phyloP scores from a whole-genome alignment of 192 early-diverging fungal species.

The Coemansia sp. region DNA sequence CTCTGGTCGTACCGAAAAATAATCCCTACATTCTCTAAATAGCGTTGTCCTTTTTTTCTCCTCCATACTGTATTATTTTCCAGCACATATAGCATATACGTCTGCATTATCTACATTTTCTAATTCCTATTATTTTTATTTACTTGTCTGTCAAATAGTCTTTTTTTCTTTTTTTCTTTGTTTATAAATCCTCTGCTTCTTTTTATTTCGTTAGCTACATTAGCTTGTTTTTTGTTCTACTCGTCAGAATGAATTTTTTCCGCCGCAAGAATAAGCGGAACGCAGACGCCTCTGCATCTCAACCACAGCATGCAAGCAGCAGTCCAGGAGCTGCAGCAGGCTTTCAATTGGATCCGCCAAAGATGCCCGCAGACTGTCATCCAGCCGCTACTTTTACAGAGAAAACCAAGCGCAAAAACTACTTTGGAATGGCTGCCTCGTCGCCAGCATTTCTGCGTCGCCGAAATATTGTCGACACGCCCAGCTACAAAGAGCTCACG shows the following conservation, averaged over 20 bases:
- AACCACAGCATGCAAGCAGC: neutral
- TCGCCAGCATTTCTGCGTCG: slow-evolving; percentile 14
- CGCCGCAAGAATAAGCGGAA: slow-evolving; percentile 25
- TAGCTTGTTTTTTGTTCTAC: neutral
- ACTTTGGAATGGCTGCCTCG: slow-evolving; percentile 32
- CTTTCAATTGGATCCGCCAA: neutral
- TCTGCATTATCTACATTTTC: neutral
- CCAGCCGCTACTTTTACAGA: neutral
- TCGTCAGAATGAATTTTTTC: slow-evolving; percentile 42
- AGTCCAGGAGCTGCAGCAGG: slow-evolving; percentile 2
- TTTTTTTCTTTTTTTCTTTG: neutral
- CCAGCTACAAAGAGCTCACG: neutral
- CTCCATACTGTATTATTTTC: slow-evolving; percentile 1
- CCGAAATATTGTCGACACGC: slow-evolving; percentile 14
- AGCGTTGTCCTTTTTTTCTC: slow-evolving; percentile 7
- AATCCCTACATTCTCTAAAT: slow-evolving; percentile 7
- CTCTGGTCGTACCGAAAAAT: neutral
- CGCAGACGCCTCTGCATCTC: neutral
- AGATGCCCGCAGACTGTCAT: neutral
- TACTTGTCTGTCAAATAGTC: neutral
- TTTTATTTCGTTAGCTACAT: neutral
- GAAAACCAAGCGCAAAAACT: slow-evolving; percentile 29
- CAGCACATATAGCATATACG: slow-evolving; percentile 4
- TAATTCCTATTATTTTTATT: neutral
- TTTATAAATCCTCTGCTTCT: slow-evolving; percentile 7